Percentiles rank a stretch among this genome's conserved stretches.
Evolutionary conservation across 2,329 filamentous ascomycete genomes (phyloP).

Genomic region (Daldinia sp.): DNA sequence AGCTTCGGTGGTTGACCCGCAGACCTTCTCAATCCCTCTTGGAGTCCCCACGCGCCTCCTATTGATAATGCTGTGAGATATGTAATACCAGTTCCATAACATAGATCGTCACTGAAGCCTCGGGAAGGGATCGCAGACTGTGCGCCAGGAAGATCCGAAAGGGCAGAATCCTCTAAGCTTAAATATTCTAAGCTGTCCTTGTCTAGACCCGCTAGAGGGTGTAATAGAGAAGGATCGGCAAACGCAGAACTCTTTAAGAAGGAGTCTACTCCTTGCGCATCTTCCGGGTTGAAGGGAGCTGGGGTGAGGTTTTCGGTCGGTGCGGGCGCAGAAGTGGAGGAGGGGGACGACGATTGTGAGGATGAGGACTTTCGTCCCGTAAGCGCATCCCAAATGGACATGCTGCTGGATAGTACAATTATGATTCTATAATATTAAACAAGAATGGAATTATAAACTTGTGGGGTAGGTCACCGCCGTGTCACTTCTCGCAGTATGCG

Average conservation of each 20-base stretch:
- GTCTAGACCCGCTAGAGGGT: conserved; percentile 93
- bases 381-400: conserved; percentile 72
- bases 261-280: conserved; percentile 83
- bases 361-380: conserved; percentile 68
- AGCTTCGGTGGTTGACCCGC: conserved; percentile 85
- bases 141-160: conserved; percentile 86
- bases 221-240: conserved; percentile 87
- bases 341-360: conserved; percentile 53
- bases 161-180: conserved; percentile 88
- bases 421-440: conserved; percentile 21
- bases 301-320: conserved; percentile 65
- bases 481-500: conserved; percentile 31
- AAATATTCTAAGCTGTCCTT: conserved; percentile 95
- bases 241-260: conserved; percentile 84
- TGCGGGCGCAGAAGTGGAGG: conserved; percentile 61
- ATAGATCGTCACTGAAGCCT: conserved; percentile 97
- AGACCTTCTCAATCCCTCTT: conserved; percentile 87
- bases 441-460: conserved; percentile 28
- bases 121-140: conserved; percentile 92
- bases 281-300: conserved; percentile 75
- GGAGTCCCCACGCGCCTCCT: conserved; percentile 91
- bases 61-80: conserved; percentile 88
- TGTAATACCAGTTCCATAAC: conserved; percentile 95
- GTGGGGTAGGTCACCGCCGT: conserved; percentile 13
- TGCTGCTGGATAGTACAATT: conserved; percentile 49